These are phyloP conservation scores for Cyclotella sp. DNA, from an alignment of 108 stramenopile species.

Conservation along the genomic window DNA sequence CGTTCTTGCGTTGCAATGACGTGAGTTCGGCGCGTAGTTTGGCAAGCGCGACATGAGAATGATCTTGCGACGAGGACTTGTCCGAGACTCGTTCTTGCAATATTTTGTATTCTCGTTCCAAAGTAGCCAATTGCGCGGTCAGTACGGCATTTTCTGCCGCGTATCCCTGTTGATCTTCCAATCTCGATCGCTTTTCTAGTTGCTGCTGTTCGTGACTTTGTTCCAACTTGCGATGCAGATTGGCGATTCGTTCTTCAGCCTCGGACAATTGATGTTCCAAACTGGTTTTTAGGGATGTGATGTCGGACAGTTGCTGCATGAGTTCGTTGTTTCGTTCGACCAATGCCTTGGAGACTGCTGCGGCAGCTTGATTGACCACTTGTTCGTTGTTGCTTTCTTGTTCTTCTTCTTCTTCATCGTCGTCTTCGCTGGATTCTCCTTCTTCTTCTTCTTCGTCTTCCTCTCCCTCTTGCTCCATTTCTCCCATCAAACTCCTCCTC, in stretches of 20 bases:
- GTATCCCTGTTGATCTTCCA: slow-evolving; percentile 16
- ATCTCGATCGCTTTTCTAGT: slow-evolving; percentile 21
- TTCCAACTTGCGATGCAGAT: slow-evolving; percentile 22
- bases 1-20: slow-evolving; percentile 63
- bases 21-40: slow-evolving; percentile 75
- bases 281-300: slow-evolving; percentile 29
- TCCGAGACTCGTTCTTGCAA: slow-evolving; percentile 43
- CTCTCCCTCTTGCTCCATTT: slow-evolving; percentile 30
- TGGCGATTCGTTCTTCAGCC: slow-evolving; percentile 35
- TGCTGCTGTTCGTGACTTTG: slow-evolving; percentile 4
- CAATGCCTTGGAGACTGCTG: slow-evolving; percentile 46
- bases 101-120: slow-evolving; percentile 40
- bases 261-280: slow-evolving; percentile 37
- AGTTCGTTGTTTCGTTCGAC: slow-evolving; percentile 50
- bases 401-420: slow-evolving; percentile 15
- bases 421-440: slow-evolving; percentile 4
- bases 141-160: slow-evolving; percentile 33
- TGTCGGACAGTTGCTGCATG: slow-evolving; percentile 36
- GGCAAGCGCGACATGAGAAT: slow-evolving; percentile 50
- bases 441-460: slow-evolving; percentile 11
- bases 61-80: slow-evolving; percentile 27
- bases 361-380: slow-evolving; percentile 40
- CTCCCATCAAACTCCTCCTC: slow-evolving; percentile 25
- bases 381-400: slow-evolving; percentile 11
- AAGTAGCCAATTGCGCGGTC: slow-evolving; percentile 17